These are phyloP conservation scores for Boletus nobilissimus DNA, from an alignment of 1,284 basidiomycete genomes.

Conservation along the genomic window DNA sequence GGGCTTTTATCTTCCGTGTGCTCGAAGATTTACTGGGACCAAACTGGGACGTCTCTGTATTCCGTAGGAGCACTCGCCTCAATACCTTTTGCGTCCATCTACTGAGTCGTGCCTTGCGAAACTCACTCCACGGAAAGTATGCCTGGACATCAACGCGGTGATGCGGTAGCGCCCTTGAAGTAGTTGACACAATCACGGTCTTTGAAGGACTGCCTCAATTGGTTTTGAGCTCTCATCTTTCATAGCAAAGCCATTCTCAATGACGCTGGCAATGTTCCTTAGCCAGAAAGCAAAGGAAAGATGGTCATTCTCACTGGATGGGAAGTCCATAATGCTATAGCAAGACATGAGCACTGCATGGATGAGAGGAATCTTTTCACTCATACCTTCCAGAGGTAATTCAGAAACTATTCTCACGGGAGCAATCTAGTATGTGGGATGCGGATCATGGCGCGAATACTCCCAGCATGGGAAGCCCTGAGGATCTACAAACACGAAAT, in stretches of 20 bases:
- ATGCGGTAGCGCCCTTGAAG: conserved; percentile 70
- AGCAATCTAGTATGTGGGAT: conserved; percentile 25
- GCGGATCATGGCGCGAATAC: conserved; percentile 31
- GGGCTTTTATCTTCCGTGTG: too few relatives aligned
- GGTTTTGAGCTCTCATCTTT: conserved; percentile 70
- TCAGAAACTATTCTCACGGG: conserved; percentile 60
- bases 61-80: too few relatives aligned
- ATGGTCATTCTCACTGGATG: conserved; percentile 61
- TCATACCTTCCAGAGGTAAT: conserved; percentile 75
- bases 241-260: conserved; percentile 79
- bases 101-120: not conserved
- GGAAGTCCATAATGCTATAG: conserved; percentile 69
- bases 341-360: conserved; percentile 16
- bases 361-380: not conserved
- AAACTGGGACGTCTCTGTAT: too few relatives aligned
- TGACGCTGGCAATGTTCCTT: conserved; percentile 55
- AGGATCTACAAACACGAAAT: conserved; percentile 54
- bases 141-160: conserved; percentile 74
- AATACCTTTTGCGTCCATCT: too few relatives aligned
- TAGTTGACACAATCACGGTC: conserved; percentile 76
- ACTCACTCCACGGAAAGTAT: conserved; percentile 78
- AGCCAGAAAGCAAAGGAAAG: not conserved
- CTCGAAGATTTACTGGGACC: too few relatives aligned
- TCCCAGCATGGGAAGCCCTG: conserved; percentile 65
- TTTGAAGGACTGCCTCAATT: conserved; percentile 64